Evolutionary conservation across 371 early-diverging fungal genomes (phyloP), one percentile per base, ranked within the genome.

Genomic region (Haplosporangium sp.): DNA sequence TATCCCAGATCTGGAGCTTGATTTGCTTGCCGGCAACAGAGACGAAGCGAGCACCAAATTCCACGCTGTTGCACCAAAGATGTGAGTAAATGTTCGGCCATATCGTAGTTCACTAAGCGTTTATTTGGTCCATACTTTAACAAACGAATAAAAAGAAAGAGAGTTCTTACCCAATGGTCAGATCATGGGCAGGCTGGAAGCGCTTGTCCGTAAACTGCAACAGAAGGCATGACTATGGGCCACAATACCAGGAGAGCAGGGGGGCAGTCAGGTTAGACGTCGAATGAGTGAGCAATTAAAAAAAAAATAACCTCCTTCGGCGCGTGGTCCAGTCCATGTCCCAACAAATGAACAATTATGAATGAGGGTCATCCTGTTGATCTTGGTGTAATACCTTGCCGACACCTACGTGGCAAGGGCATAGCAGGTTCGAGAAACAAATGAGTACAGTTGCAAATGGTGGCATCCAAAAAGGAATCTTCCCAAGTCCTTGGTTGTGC

Each of bases 1-100:
- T 99, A 83, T 99, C 99, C 99, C 99, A 99, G 61, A 99, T 95
- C 82, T 99, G 99, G 20, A 99, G 88, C 83, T 98, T 98, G 73
- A 98, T 91, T 69, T 89, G 91, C 68, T 93, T 91, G 64, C 89
- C 89, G 59, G 93, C 92, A 48, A 97, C 85, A 40, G 84, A 86
- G 67, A 94, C 89, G 62, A 93, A 91, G 52, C 91, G 88, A 57
- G 95, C 90, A 36, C 95, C 95, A 82, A 94, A 94, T 65, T 92
- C 95, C 40, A 94, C 95, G 62, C 91, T 90, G 75, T 20, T 50
- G 41, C 20, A 48, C 11, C 67, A 36, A 36, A 47, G 47, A 29
- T 29, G 29, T 29, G 29, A 1, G 29, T 29, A 29, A 1, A 29
- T 29, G 29, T 29, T 29, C 29, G 29, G 29, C 29, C 29, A 29